Conservation (phyloP, 2,329 filamentous ascomycete species). For the Penicillium sp. region DNA sequence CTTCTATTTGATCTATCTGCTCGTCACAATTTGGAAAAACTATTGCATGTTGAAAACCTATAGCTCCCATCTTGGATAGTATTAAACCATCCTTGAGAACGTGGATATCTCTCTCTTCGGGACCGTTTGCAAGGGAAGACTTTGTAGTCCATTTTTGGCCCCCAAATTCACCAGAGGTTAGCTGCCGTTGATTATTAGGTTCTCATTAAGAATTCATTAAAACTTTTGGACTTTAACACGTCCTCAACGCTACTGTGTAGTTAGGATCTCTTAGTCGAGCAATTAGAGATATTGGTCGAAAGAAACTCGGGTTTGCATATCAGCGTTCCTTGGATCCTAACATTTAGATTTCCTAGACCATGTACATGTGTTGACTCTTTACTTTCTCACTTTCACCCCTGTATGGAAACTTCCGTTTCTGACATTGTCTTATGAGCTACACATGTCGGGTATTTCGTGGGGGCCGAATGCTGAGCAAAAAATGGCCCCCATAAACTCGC, state of each 20-base stretch:
- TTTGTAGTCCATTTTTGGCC: background rate
- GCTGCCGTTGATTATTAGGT: background rate
- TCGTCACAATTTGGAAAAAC: background rate
- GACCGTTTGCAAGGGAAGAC: background rate
- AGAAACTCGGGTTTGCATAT: background rate
- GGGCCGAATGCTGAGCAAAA: background rate
- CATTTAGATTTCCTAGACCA: background rate
- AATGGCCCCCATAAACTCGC: background rate
- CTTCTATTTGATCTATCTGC: background rate
- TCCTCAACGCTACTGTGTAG: background rate
- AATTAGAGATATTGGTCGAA: background rate
- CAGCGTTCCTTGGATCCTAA: background rate
- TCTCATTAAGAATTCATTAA: background rate
- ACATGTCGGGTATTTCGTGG: background rate
- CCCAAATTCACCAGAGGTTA: background rate
- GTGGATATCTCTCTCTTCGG: background rate
- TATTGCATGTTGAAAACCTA: background rate
- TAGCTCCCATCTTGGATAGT: background rate
- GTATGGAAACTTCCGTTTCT: background rate
- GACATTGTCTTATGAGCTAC: background rate
- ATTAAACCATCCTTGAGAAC: background rate
- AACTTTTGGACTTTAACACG: background rate
- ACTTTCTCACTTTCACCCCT: background rate
- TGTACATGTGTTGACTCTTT: background rate
- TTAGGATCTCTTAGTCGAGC: background rate